A percentile compares a stretch with the other conserved stretches of the same genome.
These are phyloP conservation scores for Gremmenia infestans DNA, from an alignment of 2,329 filamentous ascomycete species.

Conservation along the genomic window DNA sequence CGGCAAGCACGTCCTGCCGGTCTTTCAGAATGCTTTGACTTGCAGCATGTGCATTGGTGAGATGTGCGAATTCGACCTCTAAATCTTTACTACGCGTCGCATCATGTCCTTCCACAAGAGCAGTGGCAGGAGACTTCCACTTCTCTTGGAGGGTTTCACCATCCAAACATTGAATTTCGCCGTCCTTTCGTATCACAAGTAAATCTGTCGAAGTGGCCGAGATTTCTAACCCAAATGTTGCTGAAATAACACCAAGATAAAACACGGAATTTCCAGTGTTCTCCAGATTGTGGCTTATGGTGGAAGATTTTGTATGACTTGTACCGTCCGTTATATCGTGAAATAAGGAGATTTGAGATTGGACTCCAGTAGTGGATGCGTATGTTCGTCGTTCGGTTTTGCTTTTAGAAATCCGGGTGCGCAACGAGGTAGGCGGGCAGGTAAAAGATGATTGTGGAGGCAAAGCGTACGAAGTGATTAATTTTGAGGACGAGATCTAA, in stretches of 20 bases:
- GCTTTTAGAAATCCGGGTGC: constrained; percentile 39
- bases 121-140: constrained; percentile 41
- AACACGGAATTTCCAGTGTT: constrained; percentile 36
- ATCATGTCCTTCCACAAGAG: constrained; percentile 30
- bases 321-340: constrained; percentile 49
- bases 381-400: constrained; percentile 57
- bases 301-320: constrained; percentile 49
- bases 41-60: constrained; percentile 30
- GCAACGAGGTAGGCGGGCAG: constrained; percentile 55
- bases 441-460: constrained; percentile 61
- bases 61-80: constrained; percentile 29
- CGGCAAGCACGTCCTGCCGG: constrained; percentile 46
- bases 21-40: constrained; percentile 41
- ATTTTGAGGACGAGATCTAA: constrained; percentile 54
- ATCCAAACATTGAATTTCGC: constrained; percentile 56
- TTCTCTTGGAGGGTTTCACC: constrained; percentile 47
- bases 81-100: constrained; percentile 31
- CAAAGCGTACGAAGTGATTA: constrained; percentile 63
- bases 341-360: constrained; percentile 53
- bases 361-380: constrained; percentile 45
- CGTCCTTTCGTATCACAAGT: constrained; percentile 54
- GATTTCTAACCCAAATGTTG: constrained; percentile 9
- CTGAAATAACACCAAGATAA: constrained; percentile 36
- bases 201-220: constrained; percentile 34
- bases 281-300: constrained; percentile 40